Conservation (phyloP, 2,329 filamentous ascomycete genomes). For the Trichoderma harzianum region DNA sequence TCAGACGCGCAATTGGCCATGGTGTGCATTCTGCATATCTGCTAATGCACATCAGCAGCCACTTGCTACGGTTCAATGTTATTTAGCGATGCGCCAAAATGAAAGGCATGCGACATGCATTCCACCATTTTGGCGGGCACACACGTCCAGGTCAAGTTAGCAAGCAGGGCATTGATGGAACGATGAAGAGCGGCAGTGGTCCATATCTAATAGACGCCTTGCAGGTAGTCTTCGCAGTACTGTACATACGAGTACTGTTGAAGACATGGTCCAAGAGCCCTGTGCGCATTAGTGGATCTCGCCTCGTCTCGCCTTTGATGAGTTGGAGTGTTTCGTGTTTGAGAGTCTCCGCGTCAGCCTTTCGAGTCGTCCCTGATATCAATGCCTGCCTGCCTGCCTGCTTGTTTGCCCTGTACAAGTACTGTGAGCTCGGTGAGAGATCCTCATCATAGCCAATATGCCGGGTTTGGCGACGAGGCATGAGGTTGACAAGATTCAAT, state of each 20-base stretch:
- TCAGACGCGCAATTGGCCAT: background rate
- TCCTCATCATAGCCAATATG: background rate
- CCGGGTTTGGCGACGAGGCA: background rate
- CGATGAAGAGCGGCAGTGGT: background rate
- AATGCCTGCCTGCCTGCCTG: background rate
- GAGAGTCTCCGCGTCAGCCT: background rate
- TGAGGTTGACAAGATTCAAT: background rate
- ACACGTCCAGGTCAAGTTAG: background rate
- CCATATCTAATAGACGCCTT: background rate
- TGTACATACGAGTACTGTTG: background rate
- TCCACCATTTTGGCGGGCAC: background rate
- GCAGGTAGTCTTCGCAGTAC: background rate
- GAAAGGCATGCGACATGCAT: background rate
- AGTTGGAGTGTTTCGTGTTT: background rate
- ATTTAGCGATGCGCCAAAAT: slow-evolving; percentile 5
- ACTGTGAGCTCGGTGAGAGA: background rate
- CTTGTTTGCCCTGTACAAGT: background rate
- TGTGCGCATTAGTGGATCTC: background rate
- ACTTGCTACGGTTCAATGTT: background rate
- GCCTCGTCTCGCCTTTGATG: slow-evolving; percentile 2
- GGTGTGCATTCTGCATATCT: background rate
- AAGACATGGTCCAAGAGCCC: background rate
- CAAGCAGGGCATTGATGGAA: background rate
- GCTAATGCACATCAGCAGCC: slow-evolving; percentile 13
- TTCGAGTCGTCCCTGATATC: background rate